Conservation (phyloP, 2,329 filamentous ascomycete genomes). For the Hypoxylon sp. region DNA sequence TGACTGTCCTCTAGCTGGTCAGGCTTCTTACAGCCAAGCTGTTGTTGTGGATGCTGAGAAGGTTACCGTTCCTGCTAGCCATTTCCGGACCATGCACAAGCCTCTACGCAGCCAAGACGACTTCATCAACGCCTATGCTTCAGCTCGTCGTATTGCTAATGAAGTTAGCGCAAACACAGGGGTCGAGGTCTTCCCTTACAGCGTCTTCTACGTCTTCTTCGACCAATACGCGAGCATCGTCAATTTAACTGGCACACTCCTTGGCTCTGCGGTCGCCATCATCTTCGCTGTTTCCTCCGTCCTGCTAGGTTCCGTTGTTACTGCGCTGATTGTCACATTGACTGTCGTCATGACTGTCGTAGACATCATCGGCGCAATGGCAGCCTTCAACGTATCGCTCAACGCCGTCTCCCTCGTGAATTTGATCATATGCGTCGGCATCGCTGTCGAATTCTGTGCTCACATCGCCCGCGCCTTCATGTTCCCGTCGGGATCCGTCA, state of each 20-base stretch:
- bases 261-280: constrained; percentile 86
- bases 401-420: constrained; percentile 98
- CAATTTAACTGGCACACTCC: constrained; percentile 80
- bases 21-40: constrained; percentile 88
- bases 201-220: constrained; percentile 98
- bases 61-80: constrained; percentile 81
- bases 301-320: constrained; percentile 86
- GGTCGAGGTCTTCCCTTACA: constrained; percentile 94
- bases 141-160: constrained; percentile 87
- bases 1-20: constrained; percentile 88
- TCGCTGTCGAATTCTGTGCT: constrained; percentile 96
- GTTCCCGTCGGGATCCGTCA: constrained; percentile 86
- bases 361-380: constrained; percentile 97
- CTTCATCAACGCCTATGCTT: constrained; percentile 91
- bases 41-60: constrained; percentile 81
- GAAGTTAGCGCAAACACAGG: constrained; percentile 80
- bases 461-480: constrained; percentile 97
- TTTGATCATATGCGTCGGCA: constrained; percentile 95
- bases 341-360: constrained; percentile 95
- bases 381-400: constrained; percentile 86
- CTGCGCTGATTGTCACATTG: constrained; percentile 83
- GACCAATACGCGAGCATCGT: constrained; percentile 95
- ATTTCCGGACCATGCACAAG: constrained; percentile 93
- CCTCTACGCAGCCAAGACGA: constrained; percentile 89
- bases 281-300: constrained; percentile 85